These are phyloP conservation scores for Corchorus olitorius DNA, from an alignment of 345 rosid genomes.

Conservation along the genomic window DNA sequence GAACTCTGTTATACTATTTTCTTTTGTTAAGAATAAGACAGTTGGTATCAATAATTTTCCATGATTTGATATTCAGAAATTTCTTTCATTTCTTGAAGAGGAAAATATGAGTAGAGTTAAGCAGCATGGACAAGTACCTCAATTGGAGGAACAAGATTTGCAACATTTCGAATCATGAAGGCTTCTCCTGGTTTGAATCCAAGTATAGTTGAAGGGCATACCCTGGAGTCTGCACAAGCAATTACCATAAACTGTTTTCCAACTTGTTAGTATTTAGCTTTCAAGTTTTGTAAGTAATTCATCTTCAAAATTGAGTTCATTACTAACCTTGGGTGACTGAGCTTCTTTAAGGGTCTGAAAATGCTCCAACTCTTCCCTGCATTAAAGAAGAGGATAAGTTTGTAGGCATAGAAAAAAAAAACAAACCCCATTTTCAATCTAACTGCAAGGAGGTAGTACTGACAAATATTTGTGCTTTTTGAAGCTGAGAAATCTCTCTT, in stretches of 20 bases:
- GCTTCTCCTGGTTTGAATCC: conserved; percentile 98
- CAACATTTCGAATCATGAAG: conserved; percentile 84
- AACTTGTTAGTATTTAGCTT: conserved; percentile 32
- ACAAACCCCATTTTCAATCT: not conserved
- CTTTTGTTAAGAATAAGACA: conserved; percentile 3
- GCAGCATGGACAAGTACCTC: conserved; percentile 46
- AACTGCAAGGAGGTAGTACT: conserved; percentile 21
- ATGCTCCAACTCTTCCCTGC: conserved; percentile 67
- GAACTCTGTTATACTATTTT: not conserved
- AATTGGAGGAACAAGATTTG: conserved; percentile 78
- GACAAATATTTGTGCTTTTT: conserved; percentile 58
- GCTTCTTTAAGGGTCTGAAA: conserved; percentile 68
- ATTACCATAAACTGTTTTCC: conserved; percentile 80
- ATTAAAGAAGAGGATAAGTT: conserved; percentile 12
- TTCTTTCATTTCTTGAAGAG: not conserved
- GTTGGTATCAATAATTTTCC: not conserved
- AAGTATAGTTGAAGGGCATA: conserved; percentile 80
- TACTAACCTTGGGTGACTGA: conserved; percentile 84
- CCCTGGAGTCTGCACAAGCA: conserved; percentile 96
- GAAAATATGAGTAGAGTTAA: not conserved
- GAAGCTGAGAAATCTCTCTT: conserved; percentile 55
- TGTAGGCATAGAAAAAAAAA: not conserved
- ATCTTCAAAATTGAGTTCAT: not conserved
- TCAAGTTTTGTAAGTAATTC: not conserved
- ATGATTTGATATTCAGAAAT: not conserved